A percentile compares a stretch with the other conserved stretches of the same genome.
phyloP scores from a whole-genome alignment of 2,329 filamentous ascomycete genomes.

The Aspergillus puulaauensis region DNA sequence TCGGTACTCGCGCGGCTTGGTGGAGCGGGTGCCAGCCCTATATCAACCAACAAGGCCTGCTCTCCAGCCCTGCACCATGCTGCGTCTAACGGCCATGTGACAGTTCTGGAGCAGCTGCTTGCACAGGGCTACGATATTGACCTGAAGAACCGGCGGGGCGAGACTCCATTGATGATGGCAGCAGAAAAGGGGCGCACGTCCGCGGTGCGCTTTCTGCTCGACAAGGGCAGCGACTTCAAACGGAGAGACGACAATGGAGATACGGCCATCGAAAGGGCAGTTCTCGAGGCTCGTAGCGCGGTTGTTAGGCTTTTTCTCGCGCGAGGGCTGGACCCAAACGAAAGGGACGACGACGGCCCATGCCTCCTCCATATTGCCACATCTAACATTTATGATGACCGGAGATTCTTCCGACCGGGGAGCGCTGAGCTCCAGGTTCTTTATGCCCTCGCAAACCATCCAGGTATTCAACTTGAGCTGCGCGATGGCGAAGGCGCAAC shows the following conservation, averaged over 20 bases:
- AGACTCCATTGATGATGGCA: neutral
- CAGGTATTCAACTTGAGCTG: neutral
- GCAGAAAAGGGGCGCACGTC: rapidly evolving
- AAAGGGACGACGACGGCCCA: neutral
- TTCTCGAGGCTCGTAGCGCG: neutral
- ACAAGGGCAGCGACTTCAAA: neutral
- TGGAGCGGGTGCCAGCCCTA: neutral
- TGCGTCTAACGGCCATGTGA: neutral
- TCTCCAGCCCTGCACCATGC: neutral
- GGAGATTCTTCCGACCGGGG: no score
- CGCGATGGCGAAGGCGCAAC: neutral
- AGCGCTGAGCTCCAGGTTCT: neutral
- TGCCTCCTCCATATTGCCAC: neutral
- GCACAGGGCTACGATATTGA: neutral
- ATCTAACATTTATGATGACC: neutral
- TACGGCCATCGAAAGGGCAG: neutral
- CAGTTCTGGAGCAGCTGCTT: neutral
- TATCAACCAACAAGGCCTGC: neutral
- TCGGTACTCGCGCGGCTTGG: neutral
- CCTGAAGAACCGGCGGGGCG: neutral
- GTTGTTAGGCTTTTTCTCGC: neutral
- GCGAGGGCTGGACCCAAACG: neutral
- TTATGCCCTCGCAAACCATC: neutral
- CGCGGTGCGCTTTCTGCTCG: neutral
- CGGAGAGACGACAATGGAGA: neutral